These are phyloP conservation scores for Gamsiella multidivaricata DNA, from an alignment of 192 early-diverging fungal species.

Conservation along the genomic window DNA sequence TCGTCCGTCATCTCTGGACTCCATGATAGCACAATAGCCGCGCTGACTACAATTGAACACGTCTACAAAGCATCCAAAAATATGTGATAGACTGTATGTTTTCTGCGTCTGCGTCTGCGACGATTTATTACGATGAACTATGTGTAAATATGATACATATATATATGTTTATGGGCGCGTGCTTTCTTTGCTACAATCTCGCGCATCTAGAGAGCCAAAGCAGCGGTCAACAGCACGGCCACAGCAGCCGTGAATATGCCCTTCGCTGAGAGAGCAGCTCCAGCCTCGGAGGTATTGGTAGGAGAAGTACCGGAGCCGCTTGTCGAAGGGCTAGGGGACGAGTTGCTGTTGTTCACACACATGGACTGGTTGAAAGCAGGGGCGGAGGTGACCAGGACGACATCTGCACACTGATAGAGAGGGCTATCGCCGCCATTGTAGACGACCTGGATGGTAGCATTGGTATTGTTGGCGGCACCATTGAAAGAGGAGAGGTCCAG, in stretches of 20 bases:
- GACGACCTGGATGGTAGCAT: constrained; percentile 65
- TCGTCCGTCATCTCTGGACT: background rate
- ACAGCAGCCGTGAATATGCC: constrained; percentile 1
- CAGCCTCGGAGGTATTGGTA: background rate
- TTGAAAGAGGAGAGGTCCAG: constrained; percentile 48
- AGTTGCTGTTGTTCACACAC: constrained; percentile 18
- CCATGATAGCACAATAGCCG: too few relatives aligned
- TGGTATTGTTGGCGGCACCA: constrained; percentile 55
- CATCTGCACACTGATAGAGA: constrained; percentile 59
- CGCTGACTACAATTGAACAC: too few relatives aligned
- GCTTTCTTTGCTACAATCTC: background rate
- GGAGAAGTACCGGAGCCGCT: background rate
- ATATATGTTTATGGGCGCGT: too few relatives aligned
- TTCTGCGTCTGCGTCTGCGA: too few relatives aligned
- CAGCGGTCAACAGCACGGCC: constrained; percentile 15
- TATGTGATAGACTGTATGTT: too few relatives aligned
- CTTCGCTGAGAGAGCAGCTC: constrained; percentile 8
- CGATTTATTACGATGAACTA: too few relatives aligned
- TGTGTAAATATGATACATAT: too few relatives aligned
- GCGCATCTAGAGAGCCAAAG: constrained; percentile 4
- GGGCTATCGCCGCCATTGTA: constrained; percentile 62
- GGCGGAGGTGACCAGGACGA: constrained; percentile 20
- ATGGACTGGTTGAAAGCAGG: constrained; percentile 24
- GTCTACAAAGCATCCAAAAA: too few relatives aligned
- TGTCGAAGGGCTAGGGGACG: background rate